Evolutionary conservation across 495 filamentous ascomycete genomes (phyloP), one percentile per base, ranked within the genome.

Genomic region (Podospora sp.): DNA sequence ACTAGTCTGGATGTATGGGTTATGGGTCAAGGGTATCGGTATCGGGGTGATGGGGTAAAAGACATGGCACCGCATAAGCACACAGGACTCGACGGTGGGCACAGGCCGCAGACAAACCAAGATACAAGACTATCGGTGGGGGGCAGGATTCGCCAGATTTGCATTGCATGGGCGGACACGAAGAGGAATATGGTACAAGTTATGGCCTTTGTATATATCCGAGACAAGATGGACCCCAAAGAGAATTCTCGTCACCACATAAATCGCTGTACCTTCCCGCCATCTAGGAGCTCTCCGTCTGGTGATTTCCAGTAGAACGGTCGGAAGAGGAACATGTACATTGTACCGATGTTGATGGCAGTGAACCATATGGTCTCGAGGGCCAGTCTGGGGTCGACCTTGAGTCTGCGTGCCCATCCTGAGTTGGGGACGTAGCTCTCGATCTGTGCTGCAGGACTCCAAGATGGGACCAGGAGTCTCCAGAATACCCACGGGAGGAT

Each of bases 401-500:
- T 22, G 16, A 72, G 8, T 11, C 25, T 58, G 56, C 36, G 50
- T 36, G 71, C 16, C 65, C 73, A 53, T 49, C 67, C 59, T 51
- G 73, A 46, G 12, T 65, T 46, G 25, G 33, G 49, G 60, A 58
- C 16, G 56, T 67, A 46, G 33, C 16, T 11, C 35, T 80, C 24
- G 8, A 29, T 20, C 8, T 12, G 0, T 9, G 20, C 16, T 0
- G 52, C 11, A 4, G 63, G 52, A 12, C 25, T 24, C 80, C 63
- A 73, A 16, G 78, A 71, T 7, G 90, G 91, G 0, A 97, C 77
- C 76, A 96, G 87, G 14, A 97, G 78, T 9, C 96, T 84, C 92
- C 93, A 99, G 73, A 97, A 87, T 27, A 97, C 86, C 95, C 95
- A 99, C 0, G 94, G 94, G 2, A 96, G 82, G 73, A 98, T 94